Evolutionary conservation across 148 eudicot species (phyloP).

Genomic region (Beta vulgaris): DNA sequence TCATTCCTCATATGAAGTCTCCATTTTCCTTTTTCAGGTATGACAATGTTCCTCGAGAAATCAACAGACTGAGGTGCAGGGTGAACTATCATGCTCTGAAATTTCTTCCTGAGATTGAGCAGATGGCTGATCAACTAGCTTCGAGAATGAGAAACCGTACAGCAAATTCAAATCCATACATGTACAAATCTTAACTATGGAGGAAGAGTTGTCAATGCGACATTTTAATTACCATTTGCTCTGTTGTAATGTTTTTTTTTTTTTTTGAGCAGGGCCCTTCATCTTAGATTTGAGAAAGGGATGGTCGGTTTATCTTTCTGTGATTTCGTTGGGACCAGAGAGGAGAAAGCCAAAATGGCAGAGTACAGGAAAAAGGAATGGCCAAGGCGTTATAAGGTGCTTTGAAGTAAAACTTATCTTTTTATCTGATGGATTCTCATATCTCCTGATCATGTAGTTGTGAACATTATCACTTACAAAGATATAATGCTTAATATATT

Average conservation of each 20-base stretch:
- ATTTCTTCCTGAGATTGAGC: conserved; percentile 92
- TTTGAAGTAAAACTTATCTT: conserved; percentile 13
- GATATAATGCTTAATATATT: conserved; percentile 8
- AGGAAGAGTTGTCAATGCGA: background rate
- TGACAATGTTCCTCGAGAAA: conserved; percentile 93
- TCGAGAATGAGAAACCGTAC: conserved; percentile 98
- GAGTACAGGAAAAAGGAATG: conserved; percentile 91
- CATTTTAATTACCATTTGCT: background rate
- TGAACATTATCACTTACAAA: background rate
- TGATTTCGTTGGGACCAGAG: conserved; percentile 94
- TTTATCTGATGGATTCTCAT: background rate
- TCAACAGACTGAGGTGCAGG: conserved; percentile 88
- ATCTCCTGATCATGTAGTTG: background rate
- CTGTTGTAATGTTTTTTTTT: background rate
- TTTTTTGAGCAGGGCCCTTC: conserved; percentile 81
- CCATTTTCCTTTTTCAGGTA: conserved; percentile 48
- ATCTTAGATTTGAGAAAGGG: conserved; percentile 97
- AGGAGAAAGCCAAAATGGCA: conserved; percentile 88
- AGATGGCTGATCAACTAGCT: conserved; percentile 87
- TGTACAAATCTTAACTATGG: conserved; percentile 38
- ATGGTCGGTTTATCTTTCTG: conserved; percentile 99
- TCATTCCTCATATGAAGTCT: background rate
- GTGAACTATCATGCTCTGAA: conserved; percentile 96
- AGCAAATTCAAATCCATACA: conserved; percentile 76
- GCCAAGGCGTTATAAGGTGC: conserved; percentile 97